phyloP scores from a whole-genome alignment of 2,329 filamentous ascomycete species.

The Hypoxylon sp. region DNA sequence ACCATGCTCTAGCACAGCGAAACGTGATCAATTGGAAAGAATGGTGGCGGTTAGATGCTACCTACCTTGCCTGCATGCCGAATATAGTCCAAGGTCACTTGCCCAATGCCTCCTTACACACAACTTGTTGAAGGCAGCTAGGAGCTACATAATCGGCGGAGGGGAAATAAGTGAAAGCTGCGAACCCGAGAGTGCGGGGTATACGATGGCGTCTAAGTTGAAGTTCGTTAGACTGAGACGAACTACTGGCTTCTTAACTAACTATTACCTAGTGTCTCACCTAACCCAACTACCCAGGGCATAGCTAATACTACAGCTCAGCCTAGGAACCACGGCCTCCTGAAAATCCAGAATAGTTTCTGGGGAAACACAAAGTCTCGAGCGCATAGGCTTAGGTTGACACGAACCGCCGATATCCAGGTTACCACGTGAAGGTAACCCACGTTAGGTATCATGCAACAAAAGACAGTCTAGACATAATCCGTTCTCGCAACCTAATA shows the following conservation, averaged over 20 bases:
- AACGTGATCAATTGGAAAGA: conserved; percentile 31
- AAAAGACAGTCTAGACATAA: not conserved
- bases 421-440: not conserved
- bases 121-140: not conserved
- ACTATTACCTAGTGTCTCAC: not conserved
- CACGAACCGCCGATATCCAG: not conserved
- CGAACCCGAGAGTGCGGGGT: conserved; percentile 15
- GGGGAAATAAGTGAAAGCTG: conserved; percentile 7
- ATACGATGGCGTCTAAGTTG: conserved; percentile 3
- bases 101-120: conserved; percentile 15
- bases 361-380: not conserved
- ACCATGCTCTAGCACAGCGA: conserved; percentile 10
- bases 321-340: not conserved
- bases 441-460: not conserved
- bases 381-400: not conserved
- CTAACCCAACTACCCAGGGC: not conserved
- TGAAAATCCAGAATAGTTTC: not conserved
- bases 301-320: not conserved
- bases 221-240: not conserved
- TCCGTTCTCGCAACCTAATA: not conserved
- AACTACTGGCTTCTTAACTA: conserved; percentile 3
- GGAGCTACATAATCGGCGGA: conserved; percentile 6
- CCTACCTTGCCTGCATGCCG: conserved; percentile 10
- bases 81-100: conserved; percentile 4
- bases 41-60: conserved; percentile 16